phyloP scores from a whole-genome alignment of 257 asterid genomes.

The Primulina tabacum region DNA sequence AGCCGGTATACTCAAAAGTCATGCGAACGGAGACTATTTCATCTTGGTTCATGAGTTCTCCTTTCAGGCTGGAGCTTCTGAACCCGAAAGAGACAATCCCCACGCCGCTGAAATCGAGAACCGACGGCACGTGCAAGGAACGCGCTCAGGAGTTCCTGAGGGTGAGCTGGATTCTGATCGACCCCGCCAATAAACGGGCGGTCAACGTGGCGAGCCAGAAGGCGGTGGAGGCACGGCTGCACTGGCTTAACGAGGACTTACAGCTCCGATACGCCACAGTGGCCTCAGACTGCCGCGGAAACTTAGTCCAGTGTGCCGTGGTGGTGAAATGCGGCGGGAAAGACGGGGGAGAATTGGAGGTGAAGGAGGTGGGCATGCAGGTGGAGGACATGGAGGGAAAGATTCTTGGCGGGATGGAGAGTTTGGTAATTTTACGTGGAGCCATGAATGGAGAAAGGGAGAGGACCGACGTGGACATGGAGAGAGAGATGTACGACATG shows the following conservation, averaged over 20 bases:
- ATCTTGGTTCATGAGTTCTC: conserved; percentile 57
- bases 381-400: conserved; percentile 80
- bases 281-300: conserved; percentile 30
- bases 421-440: conserved; percentile 43
- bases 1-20: conserved; percentile 47
- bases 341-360: conserved; percentile 35
- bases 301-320: conserved; percentile 47
- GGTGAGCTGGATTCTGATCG: conserved; percentile 75
- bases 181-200: conserved; percentile 48
- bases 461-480: conserved; percentile 29
- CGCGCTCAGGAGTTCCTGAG: conserved; percentile 38
- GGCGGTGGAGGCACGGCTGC: conserved; percentile 57
- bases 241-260: conserved; percentile 65
- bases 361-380: conserved; percentile 64
- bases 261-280: conserved; percentile 52
- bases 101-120: conserved; percentile 41
- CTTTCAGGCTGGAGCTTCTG: conserved; percentile 55
- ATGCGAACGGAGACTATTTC: conserved; percentile 40
- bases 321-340: conserved; percentile 53
- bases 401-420: conserved; percentile 44
- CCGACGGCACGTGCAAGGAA: conserved; percentile 37
- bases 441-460: conserved; percentile 55
- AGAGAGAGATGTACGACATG: conserved; percentile 34
- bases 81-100: conserved; percentile 43
- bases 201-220: conserved; percentile 54